These are phyloP conservation scores for Penicillium verrucosum DNA, from an alignment of 2,329 filamentous ascomycete species.

Conservation along the genomic window DNA sequence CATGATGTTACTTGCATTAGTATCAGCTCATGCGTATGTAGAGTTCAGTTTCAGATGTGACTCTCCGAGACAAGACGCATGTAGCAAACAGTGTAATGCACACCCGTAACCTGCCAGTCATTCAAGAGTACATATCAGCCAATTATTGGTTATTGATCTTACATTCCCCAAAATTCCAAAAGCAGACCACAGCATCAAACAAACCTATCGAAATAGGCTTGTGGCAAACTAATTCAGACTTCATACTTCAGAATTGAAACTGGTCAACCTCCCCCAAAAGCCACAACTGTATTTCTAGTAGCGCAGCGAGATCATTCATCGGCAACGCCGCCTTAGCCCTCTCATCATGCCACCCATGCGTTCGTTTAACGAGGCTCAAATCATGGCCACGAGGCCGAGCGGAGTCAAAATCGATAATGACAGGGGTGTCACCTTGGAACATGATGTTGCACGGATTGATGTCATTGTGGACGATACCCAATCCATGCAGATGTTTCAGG, in stretches of 20 bases:
- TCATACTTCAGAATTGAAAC: background rate
- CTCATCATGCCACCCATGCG: constrained; percentile 5
- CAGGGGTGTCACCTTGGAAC: constrained; percentile 51
- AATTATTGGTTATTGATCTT: too few relatives aligned
- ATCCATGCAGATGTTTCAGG: constrained; percentile 75
- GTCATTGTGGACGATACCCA: constrained; percentile 87
- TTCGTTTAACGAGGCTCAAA: constrained; percentile 2
- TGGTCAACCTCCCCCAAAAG: background rate
- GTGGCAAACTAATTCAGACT: background rate
- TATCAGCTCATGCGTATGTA: too few relatives aligned
- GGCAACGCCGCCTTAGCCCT: background rate
- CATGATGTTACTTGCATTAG: background rate
- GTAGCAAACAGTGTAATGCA: background rate
- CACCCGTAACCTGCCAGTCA: background rate
- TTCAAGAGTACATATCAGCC: background rate
- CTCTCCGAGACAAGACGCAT: background rate
- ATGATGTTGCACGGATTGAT: constrained; percentile 92
- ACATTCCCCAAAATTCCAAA: background rate
- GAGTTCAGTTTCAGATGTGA: background rate
- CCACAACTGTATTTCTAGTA: constrained; percentile 7
- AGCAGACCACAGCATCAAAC: background rate
- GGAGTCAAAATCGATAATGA: constrained; percentile 17
- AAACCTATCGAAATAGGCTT: background rate
- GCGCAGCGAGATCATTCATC: constrained; percentile 5
- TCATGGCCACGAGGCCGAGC: background rate